phyloP scores from a whole-genome alignment of 768 basidiomycete genomes.

The Cubamyces lactineus region DNA sequence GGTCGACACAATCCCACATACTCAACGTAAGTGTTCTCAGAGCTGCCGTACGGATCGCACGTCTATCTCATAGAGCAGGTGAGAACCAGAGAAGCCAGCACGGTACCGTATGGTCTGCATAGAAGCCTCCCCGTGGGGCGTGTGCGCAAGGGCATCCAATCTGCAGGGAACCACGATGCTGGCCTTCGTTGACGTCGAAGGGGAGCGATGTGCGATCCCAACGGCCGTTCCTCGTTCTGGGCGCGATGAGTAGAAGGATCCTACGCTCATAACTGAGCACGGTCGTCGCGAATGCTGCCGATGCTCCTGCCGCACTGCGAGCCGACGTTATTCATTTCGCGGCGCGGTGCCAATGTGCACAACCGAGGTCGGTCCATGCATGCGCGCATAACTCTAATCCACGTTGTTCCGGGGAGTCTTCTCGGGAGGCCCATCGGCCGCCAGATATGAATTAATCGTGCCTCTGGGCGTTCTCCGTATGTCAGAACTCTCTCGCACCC shows the following conservation, averaged over 20 bases:
- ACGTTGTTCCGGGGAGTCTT: background rate
- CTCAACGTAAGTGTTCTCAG: conserved; percentile 4
- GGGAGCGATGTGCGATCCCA: background rate
- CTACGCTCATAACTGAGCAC: background rate
- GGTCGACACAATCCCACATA: conserved; percentile 3
- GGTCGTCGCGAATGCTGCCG: background rate
- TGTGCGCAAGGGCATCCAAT: background rate
- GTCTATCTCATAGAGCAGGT: conserved; percentile 6
- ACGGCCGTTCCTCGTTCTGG: background rate
- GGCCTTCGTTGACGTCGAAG: background rate
- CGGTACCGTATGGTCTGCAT: background rate
- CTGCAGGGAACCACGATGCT: background rate
- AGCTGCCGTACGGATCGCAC: conserved; percentile 7
- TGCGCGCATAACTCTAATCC: background rate
- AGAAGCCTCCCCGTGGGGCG: background rate
- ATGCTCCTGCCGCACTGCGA: background rate
- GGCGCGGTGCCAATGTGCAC: no score
- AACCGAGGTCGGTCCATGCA: background rate
- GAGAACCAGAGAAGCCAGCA: background rate
- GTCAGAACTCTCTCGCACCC: background rate
- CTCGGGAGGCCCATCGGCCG: background rate
- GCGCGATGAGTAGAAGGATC: background rate
- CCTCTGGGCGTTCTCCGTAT: background rate
- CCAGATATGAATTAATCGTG: background rate
- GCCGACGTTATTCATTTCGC: background rate